Conservation (phyloP, 2,329 filamentous ascomycete genomes). For the Pseudocercospora crystallina region DNA sequence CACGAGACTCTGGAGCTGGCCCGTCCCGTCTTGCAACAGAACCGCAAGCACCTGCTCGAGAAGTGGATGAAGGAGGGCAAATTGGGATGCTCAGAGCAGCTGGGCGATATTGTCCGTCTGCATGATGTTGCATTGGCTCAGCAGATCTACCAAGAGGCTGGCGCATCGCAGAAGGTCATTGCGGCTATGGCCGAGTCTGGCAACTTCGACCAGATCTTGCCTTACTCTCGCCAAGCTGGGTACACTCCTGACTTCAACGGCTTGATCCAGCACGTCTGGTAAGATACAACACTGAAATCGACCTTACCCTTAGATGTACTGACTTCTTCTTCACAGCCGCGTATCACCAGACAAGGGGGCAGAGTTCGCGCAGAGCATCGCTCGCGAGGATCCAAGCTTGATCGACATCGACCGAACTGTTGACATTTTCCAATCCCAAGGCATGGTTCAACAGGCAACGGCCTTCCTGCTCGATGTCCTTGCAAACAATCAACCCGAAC, state of each 20-base stretch:
- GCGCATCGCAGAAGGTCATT: conserved; percentile 89
- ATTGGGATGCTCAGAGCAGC: conserved; percentile 90
- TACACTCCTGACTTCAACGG: conserved; percentile 96
- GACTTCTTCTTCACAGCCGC: too few relatives aligned
- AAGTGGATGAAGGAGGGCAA: conserved; percentile 98
- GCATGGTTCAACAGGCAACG: conserved; percentile 95
- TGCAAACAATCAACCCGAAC: conserved; percentile 91
- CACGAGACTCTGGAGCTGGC: conserved; percentile 94
- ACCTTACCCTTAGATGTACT: too few relatives aligned
- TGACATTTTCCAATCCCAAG: conserved; percentile 96
- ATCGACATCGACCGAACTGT: conserved; percentile 93
- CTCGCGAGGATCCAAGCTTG: conserved; percentile 82
- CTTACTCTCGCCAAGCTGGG: conserved; percentile 79
- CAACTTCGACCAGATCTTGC: conserved; percentile 94
- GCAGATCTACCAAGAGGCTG: conserved; percentile 85
- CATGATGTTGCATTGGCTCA: conserved; percentile 88
- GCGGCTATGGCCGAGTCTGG: conserved; percentile 93
- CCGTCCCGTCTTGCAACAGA: conserved; percentile 86
- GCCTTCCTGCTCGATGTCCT: conserved; percentile 96
- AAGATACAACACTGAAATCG: conserved; percentile 58
- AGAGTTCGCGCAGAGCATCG: conserved; percentile 90
- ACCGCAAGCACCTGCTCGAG: conserved; percentile 91
- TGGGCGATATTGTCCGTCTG: conserved; percentile 88
- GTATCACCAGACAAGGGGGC: conserved; percentile 76
- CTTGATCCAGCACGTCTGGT: conserved; percentile 77